Percentiles rank a stretch among this genome's conserved stretches.
These are phyloP conservation scores for Colletotrichum neosansevieriae DNA, from an alignment of 2,329 filamentous ascomycete genomes.

Conservation along the genomic window DNA sequence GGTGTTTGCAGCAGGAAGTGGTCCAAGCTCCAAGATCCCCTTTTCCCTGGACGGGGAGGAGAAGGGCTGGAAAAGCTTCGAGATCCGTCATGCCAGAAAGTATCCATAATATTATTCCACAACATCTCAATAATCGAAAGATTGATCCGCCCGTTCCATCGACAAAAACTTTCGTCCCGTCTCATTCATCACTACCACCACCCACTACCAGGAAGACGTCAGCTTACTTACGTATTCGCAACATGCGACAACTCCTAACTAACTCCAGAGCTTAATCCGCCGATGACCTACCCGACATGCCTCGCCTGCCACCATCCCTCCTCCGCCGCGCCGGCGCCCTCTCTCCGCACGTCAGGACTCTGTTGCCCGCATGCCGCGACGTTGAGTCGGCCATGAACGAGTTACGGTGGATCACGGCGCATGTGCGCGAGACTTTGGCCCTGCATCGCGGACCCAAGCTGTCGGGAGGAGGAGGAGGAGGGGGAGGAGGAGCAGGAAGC, in stretches of 20 bases:
- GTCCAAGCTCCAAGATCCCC: slow-evolving; percentile 30
- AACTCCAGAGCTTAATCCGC: background rate
- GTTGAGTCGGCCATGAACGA: slow-evolving; percentile 75
- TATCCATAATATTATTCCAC: background rate
- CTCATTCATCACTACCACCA: background rate
- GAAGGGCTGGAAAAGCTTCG: slow-evolving; percentile 11
- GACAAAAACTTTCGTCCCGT: slow-evolving; percentile 11
- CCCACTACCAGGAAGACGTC: background rate
- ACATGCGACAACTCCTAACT: slow-evolving; percentile 11
- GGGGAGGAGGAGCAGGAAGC: background rate
- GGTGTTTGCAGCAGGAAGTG: slow-evolving; percentile 6
- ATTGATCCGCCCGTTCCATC: background rate
- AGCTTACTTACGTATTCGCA: background rate
- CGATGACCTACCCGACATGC: slow-evolving; percentile 58
- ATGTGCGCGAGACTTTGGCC: slow-evolving; percentile 52
- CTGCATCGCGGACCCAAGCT: background rate
- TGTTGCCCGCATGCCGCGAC: slow-evolving; percentile 74
- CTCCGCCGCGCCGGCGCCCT: slow-evolving; percentile 65
- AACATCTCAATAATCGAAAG: background rate
- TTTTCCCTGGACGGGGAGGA: background rate
- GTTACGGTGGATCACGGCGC: slow-evolving; percentile 78
- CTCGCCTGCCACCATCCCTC: slow-evolving; percentile 71
- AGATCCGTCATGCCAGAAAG: background rate
- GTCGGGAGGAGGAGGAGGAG: background rate
- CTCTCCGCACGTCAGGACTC: slow-evolving; percentile 67